phyloP scores from a whole-genome alignment of 2,329 filamentous ascomycete species.

The Phyllosticta citribraziliensis region DNA sequence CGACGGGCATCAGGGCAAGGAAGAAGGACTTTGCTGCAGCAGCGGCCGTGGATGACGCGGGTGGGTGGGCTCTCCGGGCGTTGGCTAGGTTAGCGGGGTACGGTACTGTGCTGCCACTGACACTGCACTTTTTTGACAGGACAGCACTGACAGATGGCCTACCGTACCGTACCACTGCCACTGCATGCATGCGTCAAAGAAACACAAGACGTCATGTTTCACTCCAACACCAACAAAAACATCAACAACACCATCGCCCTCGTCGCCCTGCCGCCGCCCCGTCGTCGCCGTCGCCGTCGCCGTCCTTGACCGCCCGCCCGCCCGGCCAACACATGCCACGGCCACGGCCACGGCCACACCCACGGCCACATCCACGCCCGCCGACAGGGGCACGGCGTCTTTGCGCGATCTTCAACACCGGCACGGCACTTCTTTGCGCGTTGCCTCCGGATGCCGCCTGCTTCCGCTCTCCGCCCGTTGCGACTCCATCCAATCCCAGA shows the following conservation, averaged over 20 bases:
- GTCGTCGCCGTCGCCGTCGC: neutral
- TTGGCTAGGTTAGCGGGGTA: constrained; percentile 4
- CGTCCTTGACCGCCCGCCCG: neutral
- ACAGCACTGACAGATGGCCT: no score
- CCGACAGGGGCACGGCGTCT: neutral
- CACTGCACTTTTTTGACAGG: no score
- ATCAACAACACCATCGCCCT: neutral
- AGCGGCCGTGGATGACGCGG: constrained; percentile 9
- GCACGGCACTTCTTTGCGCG: neutral
- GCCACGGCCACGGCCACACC: neutral
- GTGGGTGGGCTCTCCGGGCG: neutral
- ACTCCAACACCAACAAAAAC: neutral
- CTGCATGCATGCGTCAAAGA: neutral
- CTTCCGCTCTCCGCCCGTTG: neutral
- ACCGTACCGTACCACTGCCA: neutral
- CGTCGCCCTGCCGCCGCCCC: neutral
- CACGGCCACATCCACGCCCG: neutral
- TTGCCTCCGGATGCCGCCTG: neutral
- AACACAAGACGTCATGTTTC: neutral
- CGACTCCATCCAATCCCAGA: neutral
- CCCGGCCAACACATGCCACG: neutral
- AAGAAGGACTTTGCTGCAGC: constrained; percentile 6
- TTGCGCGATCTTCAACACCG: neutral
- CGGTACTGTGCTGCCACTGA: neutral
- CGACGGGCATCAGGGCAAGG: constrained; percentile 9